Evolutionary conservation across 23 red algal species (phyloP), one percentile per base, ranked within the genome.

Genomic region (Cyanidiococcus yangmingshanensis): DNA sequence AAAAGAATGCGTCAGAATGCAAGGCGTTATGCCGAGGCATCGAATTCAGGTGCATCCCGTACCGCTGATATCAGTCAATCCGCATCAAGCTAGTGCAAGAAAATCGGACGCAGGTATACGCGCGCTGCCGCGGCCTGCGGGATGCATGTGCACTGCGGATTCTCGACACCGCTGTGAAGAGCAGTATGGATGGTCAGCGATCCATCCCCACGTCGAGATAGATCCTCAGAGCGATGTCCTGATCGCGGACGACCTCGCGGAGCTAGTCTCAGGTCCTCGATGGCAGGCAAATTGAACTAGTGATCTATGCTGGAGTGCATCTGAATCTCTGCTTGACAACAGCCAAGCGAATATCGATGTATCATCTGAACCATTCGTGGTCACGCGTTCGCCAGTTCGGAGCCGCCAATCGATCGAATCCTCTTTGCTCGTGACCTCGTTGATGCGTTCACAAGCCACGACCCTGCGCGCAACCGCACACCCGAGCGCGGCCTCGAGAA

Each of bases 101-200:
- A n/a, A n/a, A n/a, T n/a, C n/a, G n/a, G n/a, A n/a, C n/a, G n/a
- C 12, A 54, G 12, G 45, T 21, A 54, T 21, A 15, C 63, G 63
- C n/a, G 63, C 32, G 12, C 32, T 32, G 12, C 63, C 63, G 12
- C 63, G 63, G 63, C 63, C 63, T 25, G n/a, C 21, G 16, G 63
- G 63, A 2, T 71, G 63, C 63, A 71, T 71, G 63, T 71, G 63
- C 63, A 3, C 63, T 2, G 63, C 63, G 32, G 63, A 71, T 29
- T 29, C 63, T 12, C 63, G 32, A 25, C 3, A 25, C 7, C 63
- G 63, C 3, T 71, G 63, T 29, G 63, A 35, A 12, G 32, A 32
- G 63, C 63, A 71, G 21, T 71, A 71, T 29, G 63, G 63, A 3
- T 71, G 63, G 63, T 71, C 63, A 29, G n/a, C n/a, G 16, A 2